Percentiles rank a stretch among this genome's conserved stretches.
These are phyloP conservation scores for Aspergillus fumigatus DNA, from an alignment of 2,329 filamentous ascomycete genomes.

Conservation along the genomic window DNA sequence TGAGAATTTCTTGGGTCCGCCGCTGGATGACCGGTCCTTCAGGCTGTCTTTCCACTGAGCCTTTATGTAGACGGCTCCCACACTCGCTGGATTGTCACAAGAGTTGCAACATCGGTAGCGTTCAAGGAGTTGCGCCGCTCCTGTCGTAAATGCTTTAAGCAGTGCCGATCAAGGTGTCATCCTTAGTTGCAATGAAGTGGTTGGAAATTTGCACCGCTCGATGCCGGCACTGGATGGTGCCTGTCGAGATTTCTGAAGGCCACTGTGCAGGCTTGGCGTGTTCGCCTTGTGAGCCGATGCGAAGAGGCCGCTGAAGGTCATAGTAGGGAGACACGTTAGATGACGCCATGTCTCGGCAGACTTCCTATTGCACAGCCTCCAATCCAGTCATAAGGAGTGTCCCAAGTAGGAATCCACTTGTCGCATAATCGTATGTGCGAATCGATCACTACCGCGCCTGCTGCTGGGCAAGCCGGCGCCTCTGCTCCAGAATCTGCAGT, in stretches of 20 bases:
- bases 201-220: too few relatives aligned
- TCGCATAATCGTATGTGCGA: not conserved
- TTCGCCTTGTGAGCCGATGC: not conserved
- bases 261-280: not conserved
- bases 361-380: not conserved
- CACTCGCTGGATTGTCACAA: not conserved
- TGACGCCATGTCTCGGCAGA: not conserved
- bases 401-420: not conserved
- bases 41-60: not conserved
- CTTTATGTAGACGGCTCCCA: not conserved
- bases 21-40: not conserved
- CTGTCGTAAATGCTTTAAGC: not conserved
- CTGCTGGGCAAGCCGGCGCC: constrained; percentile 39
- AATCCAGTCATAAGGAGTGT: too few relatives aligned
- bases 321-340: not conserved
- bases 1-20: too few relatives aligned
- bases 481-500: constrained; percentile 61
- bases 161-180: not conserved
- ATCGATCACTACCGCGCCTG: constrained; percentile 20
- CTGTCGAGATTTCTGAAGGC: not conserved
- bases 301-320: not conserved
- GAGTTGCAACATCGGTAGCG: not conserved
- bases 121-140: not conserved
- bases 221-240: not conserved
- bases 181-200: not conserved